Evolutionary conservation across 2,329 filamentous ascomycete genomes (phyloP), one percentile per base, ranked within the genome.

Genomic region (Massarina eburnea): DNA sequence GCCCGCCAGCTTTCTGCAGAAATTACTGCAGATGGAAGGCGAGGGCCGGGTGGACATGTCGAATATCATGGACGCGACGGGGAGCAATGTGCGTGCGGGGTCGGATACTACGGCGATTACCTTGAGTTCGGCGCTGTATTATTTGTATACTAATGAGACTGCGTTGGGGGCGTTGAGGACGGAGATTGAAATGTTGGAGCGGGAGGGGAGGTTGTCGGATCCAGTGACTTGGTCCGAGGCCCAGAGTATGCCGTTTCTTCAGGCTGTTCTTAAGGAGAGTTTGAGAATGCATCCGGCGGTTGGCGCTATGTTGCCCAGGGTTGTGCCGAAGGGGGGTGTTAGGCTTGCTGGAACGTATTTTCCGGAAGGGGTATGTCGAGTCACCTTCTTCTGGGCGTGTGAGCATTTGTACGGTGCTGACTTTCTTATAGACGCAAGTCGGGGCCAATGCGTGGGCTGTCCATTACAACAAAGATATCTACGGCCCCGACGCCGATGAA

Each of bases 71-170:
- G 19, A 41, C 20, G n/a, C 17, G 2, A 19, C 19, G 12, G 22
- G 14, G 33, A 18, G 17, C 7, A 76, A 75, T 39, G 58, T 76
- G 14, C 57, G 46, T n/a, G 71, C 70, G 3, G 72, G 69, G 2
- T 66, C 57, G 2, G 72, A 71, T 48, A 81, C 79, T 0, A 81
- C 78, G 0, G 71, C 75, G 2, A 76, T 79, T 35, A 74, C 70
- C 2, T 66, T 82, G 0, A 70, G 69, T 0, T 63, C 71, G 2
- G 66, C 77, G 4, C 54, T 80, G 22, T 78, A 76, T 46, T 50
- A 75, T 47, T 61, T 80, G 1, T 42, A 77, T 3, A 70, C 69
- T 27, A 62, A 69, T 29, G 67, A 67, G 1, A 32, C 48, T 0
- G 47, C 41, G 0, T 45, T 71, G 8, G 29, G 22, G 7, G 51